Evolutionary conservation across 768 basidiomycete species (phyloP), one percentile per base, ranked within the genome.

Genomic region (Tulasnella sp.): DNA sequence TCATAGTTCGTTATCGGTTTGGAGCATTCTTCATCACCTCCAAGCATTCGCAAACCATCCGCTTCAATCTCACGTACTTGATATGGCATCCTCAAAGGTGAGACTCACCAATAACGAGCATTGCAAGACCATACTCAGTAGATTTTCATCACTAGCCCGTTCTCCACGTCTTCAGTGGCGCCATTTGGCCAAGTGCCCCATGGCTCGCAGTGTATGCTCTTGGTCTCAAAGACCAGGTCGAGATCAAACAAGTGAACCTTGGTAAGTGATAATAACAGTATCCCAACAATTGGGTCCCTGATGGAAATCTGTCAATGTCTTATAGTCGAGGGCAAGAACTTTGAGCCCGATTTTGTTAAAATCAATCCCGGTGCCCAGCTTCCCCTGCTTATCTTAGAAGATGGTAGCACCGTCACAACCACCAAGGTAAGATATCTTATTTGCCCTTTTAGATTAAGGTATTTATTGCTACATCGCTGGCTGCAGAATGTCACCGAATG

Each of bases 361-460:
- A 58, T 72, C 40, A 75, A 74, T 58, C 67, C 70, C 22, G 59
- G 63, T 22, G 71, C 60, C 1, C 73, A 72, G 13, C 56, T 75
- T 16, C 72, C 72, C 34, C 70, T 70, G 3, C 63, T 75, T 20
- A 59, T 58, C 37, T 60, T 59, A 10, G 59, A 61, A 5, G 66
- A 63, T 45, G 66, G 66, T 24, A 56, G 66, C 45, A 48, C 59
- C 39, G 71, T 67, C 59, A 67, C 64, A 50, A 67, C 61, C 57
- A 72, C 71, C 22, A 59, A 58, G 9, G 66, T 68, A 19, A 42
- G 39, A 4, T 16, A 10, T 2, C 25, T 5, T 1, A 8, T 6
- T 5, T 33, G 4, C 10, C 19, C n/a, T 9, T 29, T 6, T 25
- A 16, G 20, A 10, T 29, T 37, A 29, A 44, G 20, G 12, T 10